phyloP scores from a whole-genome alignment of 805 yeast species.

The Metschnikowia cerradonensis region DNA sequence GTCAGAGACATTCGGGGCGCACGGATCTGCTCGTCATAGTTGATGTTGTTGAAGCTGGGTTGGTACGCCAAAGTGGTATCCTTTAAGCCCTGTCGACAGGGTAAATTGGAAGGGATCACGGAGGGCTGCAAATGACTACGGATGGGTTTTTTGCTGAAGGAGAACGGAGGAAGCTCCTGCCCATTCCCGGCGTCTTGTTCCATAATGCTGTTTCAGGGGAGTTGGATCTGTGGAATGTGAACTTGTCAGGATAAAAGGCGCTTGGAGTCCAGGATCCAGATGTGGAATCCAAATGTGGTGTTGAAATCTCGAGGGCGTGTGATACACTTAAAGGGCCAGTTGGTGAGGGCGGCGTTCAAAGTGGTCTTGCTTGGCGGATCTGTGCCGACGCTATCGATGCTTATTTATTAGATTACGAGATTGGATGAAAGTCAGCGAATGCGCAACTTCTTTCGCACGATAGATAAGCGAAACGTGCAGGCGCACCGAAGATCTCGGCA shows the following conservation, averaged over 20 bases:
- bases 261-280: no score
- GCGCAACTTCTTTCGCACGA: conserved; percentile 1
- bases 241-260: no score
- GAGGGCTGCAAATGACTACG: conserved; percentile 8
- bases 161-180: conserved; percentile 18
- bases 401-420: conserved; percentile 3
- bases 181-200: conserved; percentile 2
- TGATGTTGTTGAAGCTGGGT: conserved; percentile 22
- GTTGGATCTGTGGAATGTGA: not conserved
- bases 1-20: conserved; percentile 50
- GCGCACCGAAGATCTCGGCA: not conserved
- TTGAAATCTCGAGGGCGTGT: not conserved
- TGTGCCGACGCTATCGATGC: not conserved
- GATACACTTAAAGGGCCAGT: no score
- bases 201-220: not conserved
- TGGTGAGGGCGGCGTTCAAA: no score
- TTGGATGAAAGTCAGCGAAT: conserved; percentile 3
- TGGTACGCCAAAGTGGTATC: conserved; percentile 2
- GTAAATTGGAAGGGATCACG: conserved; percentile 11
- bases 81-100: not conserved
- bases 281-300: no score
- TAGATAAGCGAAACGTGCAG: conserved; percentile 3
- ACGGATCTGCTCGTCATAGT: conserved; percentile 52
- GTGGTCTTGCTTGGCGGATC: not conserved
- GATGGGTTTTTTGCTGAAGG: conserved; percentile 18